Evolutionary conservation across 805 yeast species (phyloP), one percentile per base, ranked within the genome.

Genomic region (Priceomyces haplophilus): DNA sequence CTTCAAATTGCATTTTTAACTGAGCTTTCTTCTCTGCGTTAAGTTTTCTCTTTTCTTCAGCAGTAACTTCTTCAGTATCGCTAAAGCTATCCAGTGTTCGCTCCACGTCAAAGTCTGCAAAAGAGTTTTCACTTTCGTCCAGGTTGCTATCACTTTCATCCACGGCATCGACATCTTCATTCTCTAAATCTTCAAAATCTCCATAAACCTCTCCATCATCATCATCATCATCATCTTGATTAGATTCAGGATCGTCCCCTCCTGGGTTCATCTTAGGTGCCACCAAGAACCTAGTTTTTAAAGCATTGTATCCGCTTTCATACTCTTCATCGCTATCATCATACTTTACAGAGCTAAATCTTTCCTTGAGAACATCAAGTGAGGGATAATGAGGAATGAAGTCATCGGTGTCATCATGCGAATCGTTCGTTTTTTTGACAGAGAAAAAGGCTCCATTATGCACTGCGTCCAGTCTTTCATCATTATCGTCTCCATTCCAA

Each of bases 21-120:
- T 86, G 83, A 50, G 90, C 97, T 56, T 93, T 95, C 71, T 86
- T 89, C 47, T 83, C 80, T 1, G 97, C 96, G 56, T 90, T 90
- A 41, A 79, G 66, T 40, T 79, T 82, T 60, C 98, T 80, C 61
- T 81, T 83, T 57, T 86, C 82, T 44, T 84, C 95, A 27, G 84
- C 67, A 1, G 91, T 69, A 36, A 80, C 51, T 33, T 63, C 75
- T 3, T 70, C 76, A 23, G 70, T 71, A 34, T 21, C 37, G 10
- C 15, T 19, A 1, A 31, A 56, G n/a, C 56, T 61, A 24, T 61
- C 69, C 3, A 58, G 64, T 29, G 73, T 78, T 34, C 65, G 68
- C 48, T 75, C 82, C 3, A 65, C 77, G 8, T 78, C 81, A 46
- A 76, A 78, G 50, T 78, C 79, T 6, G 82, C 76, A 53, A 75